These are phyloP conservation scores for Entoloma clypeatum DNA, from an alignment of 1,284 basidiomycete species.

Conservation along the genomic window DNA sequence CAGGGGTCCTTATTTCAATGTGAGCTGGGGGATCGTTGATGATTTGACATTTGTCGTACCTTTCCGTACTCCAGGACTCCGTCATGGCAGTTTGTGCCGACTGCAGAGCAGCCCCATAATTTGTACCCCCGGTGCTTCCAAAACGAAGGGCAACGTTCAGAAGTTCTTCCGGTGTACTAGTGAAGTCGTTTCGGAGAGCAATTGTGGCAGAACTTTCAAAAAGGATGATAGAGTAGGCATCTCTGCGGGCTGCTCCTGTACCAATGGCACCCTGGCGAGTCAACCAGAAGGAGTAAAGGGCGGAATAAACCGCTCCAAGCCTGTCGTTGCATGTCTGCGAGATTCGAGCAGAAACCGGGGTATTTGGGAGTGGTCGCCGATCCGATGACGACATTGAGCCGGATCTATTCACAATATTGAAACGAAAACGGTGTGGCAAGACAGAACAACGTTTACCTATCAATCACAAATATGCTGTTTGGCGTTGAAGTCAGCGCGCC, in stretches of 20 bases:
- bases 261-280: constrained; percentile 42
- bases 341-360: constrained; percentile 42
- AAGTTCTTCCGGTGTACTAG: constrained; percentile 44
- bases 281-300: constrained; percentile 51
- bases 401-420: constrained; percentile 36
- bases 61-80: constrained; percentile 51
- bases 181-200: constrained; percentile 46
- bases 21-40: not conserved
- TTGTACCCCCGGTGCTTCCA: constrained; percentile 39
- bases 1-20: constrained; percentile 39
- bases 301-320: constrained; percentile 56
- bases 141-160: constrained; percentile 37
- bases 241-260: constrained; percentile 35
- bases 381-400: constrained; percentile 46
- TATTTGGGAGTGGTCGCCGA: constrained; percentile 40
- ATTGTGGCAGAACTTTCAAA: constrained; percentile 35
- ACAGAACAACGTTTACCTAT: constrained; percentile 32
- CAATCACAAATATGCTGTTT: constrained; percentile 52
- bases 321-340: constrained; percentile 40
- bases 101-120: constrained; percentile 43
- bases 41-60: constrained; percentile 33
- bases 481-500: no score
- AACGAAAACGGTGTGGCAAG: not conserved
- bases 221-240: constrained; percentile 56
- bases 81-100: constrained; percentile 40